A percentile compares a stretch with the other conserved stretches of the same genome.
Conservation (phyloP, 2,329 filamentous ascomycete genomes). For the Nothophoma quercina region DNA sequence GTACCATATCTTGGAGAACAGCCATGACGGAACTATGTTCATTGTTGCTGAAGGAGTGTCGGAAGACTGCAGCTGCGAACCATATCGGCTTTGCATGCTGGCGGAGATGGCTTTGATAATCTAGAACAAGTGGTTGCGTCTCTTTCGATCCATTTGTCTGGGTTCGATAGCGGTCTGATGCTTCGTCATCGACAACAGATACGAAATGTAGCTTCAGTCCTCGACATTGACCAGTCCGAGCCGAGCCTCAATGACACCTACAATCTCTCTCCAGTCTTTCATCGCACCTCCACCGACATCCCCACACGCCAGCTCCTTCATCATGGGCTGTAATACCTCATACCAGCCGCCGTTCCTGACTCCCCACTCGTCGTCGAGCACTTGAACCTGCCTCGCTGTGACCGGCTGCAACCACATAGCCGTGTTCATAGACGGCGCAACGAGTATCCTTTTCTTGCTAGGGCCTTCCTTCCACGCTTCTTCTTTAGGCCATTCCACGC, state of each 20-base stretch:
- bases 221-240: constrained; percentile 28
- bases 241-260: constrained; percentile 65
- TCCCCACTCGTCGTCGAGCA: constrained; percentile 80
- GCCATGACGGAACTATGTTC: too few relatives aligned
- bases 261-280: constrained; percentile 81
- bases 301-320: constrained; percentile 83
- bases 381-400: constrained; percentile 73
- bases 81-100: too few relatives aligned
- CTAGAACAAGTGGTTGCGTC: too few relatives aligned
- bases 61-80: too few relatives aligned
- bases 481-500: constrained; percentile 31
- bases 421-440: constrained; percentile 86
- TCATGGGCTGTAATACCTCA: constrained; percentile 74
- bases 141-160: too few relatives aligned
- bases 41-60: too few relatives aligned
- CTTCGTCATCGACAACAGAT: neutral
- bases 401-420: constrained; percentile 90
- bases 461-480: constrained; percentile 22
- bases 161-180: too few relatives aligned
- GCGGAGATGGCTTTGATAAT: too few relatives aligned
- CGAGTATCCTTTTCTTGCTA: constrained; percentile 68
- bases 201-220: neutral
- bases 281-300: constrained; percentile 85
- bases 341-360: constrained; percentile 60
- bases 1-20: neutral